These are phyloP conservation scores for Globisporangium middletonii DNA, from an alignment of 352 stramenopile species.

Conservation along the genomic window DNA sequence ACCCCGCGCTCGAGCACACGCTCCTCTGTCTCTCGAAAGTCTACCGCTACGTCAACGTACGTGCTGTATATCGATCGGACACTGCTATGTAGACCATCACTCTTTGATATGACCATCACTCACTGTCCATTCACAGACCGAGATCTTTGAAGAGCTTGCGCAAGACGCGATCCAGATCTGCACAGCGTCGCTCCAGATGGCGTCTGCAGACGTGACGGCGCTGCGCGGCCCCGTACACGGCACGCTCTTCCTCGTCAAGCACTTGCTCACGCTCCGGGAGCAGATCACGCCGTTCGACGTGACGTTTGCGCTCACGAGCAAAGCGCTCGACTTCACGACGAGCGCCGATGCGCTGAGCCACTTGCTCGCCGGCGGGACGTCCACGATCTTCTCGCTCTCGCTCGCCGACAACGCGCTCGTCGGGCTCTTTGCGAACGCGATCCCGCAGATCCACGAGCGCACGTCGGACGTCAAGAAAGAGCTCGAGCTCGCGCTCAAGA, in stretches of 20 bases:
- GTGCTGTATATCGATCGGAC: slow-evolving; percentile 1
- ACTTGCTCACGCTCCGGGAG: slow-evolving; percentile 75
- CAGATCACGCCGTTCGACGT: slow-evolving; percentile 86
- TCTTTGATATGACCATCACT: not conserved
- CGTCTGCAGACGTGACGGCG: slow-evolving; percentile 51
- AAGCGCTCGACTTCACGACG: slow-evolving; percentile 71
- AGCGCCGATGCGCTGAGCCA: slow-evolving; percentile 69
- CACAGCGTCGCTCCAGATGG: slow-evolving; percentile 71
- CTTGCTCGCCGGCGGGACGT: slow-evolving; percentile 48
- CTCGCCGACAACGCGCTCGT: slow-evolving; percentile 53
- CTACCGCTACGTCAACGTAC: slow-evolving; percentile 79
- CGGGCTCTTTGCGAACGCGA: slow-evolving; percentile 55
- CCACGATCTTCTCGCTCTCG: slow-evolving; percentile 59
- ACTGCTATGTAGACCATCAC: not conserved
- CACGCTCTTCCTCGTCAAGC: slow-evolving; percentile 74
- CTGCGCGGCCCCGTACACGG: slow-evolving; percentile 52
- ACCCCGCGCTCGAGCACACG: slow-evolving; percentile 76
- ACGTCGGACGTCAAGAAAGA: slow-evolving; percentile 79
- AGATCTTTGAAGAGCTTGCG: slow-evolving; percentile 82
- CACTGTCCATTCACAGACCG: slow-evolving; percentile 31
- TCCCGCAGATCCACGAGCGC: slow-evolving; percentile 74
- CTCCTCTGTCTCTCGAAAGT: slow-evolving; percentile 83
- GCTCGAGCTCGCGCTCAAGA: slow-evolving; percentile 72
- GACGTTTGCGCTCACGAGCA: slow-evolving; percentile 64
- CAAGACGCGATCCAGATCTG: slow-evolving; percentile 82